Conservation (phyloP, 108 stramenopile genomes). For the Licmophora abbreviata region DNA sequence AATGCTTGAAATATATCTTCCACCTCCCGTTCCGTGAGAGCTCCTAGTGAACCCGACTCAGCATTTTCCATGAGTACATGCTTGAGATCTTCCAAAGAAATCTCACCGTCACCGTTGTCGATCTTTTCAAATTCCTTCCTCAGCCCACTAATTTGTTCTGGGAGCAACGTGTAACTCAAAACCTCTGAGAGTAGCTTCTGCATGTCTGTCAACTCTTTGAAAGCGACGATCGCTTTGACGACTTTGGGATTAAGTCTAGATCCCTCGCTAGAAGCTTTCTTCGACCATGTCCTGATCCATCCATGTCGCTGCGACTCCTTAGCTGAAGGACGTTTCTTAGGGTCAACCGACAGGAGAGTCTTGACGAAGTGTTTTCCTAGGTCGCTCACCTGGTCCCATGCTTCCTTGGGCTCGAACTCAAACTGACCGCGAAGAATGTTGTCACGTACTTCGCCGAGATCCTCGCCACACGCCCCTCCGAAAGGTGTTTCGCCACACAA, state of each 20-base stretch:
- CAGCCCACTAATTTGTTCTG: constrained; percentile 71
- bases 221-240: constrained; percentile 55
- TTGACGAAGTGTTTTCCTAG: constrained; percentile 63
- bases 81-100: constrained; percentile 49
- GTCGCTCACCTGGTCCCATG: constrained; percentile 65
- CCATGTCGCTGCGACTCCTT: constrained; percentile 52
- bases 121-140: constrained; percentile 72
- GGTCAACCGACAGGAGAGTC: constrained; percentile 49
- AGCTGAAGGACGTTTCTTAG: constrained; percentile 55
- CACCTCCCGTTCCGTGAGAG: constrained; percentile 67
- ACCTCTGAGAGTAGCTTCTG: constrained; percentile 73
- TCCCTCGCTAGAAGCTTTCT: constrained; percentile 12
- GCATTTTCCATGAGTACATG: constrained; percentile 54
- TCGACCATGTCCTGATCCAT: constrained; percentile 51
- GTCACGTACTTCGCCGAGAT: constrained; percentile 16
- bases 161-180: constrained; percentile 71
- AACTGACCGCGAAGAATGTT: constrained; percentile 28
- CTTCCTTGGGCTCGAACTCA: constrained; percentile 60
- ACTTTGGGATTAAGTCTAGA: constrained; percentile 44
- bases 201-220: constrained; percentile 75
- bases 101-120: constrained; percentile 78
- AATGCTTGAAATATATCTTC: constrained; percentile 69
- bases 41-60: constrained; percentile 43
- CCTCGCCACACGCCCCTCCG: constrained; percentile 74
- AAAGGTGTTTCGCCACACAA: constrained; percentile 83